These are phyloP conservation scores for Bolboschoenus planiculmis DNA, from an alignment of 176 grass and related monocot genomes.

Conservation along the genomic window DNA sequence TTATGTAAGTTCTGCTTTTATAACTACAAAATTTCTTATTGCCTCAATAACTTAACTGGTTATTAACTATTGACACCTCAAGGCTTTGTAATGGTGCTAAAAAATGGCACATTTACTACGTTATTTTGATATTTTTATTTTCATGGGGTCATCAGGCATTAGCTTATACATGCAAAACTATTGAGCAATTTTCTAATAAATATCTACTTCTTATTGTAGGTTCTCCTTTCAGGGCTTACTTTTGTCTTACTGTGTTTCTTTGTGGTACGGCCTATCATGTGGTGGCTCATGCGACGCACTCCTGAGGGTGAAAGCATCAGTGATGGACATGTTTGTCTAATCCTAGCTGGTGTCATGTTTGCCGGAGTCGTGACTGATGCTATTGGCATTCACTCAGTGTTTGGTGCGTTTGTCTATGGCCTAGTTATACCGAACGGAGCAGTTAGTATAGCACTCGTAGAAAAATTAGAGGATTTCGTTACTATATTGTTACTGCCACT, in stretches of 20 bases:
- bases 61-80: not conserved
- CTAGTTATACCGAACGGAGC: conserved; percentile 57
- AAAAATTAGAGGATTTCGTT: conserved; percentile 74
- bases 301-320: conserved; percentile 53
- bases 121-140: not conserved
- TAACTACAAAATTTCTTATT: not conserved
- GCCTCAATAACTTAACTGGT: not conserved
- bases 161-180: not conserved
- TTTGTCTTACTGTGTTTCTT: conserved; percentile 71
- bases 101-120: not conserved
- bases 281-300: conserved; percentile 52
- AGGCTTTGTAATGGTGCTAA: not conserved
- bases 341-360: conserved; percentile 58
- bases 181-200: not conserved
- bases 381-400: conserved; percentile 62
- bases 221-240: conserved; percentile 37
- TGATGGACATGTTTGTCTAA: conserved; percentile 51
- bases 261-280: conserved; percentile 54
- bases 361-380: conserved; percentile 53
- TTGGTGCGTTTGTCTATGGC: conserved; percentile 74
- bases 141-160: not conserved
- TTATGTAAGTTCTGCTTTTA: conserved; percentile 21
- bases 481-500: conserved; percentile 48
- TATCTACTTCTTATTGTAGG: conserved; percentile 20
- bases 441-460: conserved; percentile 42